Evolutionary conservation across 768 basidiomycete species (phyloP).

Genomic region (Macrolepiota albuminosa): DNA sequence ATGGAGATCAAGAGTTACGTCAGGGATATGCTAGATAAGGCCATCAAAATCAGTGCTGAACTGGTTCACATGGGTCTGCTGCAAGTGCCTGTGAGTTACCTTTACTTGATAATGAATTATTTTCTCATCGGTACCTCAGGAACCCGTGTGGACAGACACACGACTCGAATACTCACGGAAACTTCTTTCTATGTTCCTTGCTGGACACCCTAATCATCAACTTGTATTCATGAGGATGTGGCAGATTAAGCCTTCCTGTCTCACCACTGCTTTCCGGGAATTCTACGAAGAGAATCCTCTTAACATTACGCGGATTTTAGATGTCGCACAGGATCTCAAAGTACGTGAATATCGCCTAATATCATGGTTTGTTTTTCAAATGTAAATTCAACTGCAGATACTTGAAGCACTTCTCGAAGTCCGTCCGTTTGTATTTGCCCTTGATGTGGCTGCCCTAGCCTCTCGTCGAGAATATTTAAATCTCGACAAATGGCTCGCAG

Average conservation of each 20-base stretch:
- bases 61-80: constrained; percentile 90
- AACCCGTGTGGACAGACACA: constrained; percentile 84
- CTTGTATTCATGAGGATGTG: constrained; percentile 96
- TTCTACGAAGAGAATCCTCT: constrained; percentile 90
- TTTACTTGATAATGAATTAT: not conserved
- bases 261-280: constrained; percentile 84
- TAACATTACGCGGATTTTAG: constrained; percentile 91
- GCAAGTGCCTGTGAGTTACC: constrained; percentile 73
- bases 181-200: constrained; percentile 84
- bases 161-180: constrained; percentile 84
- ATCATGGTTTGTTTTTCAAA: not conserved
- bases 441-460: constrained; percentile 92
- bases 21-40: constrained; percentile 90
- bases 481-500: constrained; percentile 93
- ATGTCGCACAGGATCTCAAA: constrained; percentile 94
- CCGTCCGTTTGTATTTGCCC: constrained; percentile 81
- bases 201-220: constrained; percentile 91
- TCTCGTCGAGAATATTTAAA: constrained; percentile 92
- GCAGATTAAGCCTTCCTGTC: constrained; percentile 83
- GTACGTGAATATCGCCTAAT: constrained; percentile 34
- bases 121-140: constrained; percentile 30
- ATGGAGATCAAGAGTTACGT: constrained; percentile 71
- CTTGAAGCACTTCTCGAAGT: constrained; percentile 90
- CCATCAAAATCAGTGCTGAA: constrained; percentile 90
- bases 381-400: constrained; percentile 45